Conservation (phyloP, 306 rosid genomes). For the Malus fusca region DNA sequence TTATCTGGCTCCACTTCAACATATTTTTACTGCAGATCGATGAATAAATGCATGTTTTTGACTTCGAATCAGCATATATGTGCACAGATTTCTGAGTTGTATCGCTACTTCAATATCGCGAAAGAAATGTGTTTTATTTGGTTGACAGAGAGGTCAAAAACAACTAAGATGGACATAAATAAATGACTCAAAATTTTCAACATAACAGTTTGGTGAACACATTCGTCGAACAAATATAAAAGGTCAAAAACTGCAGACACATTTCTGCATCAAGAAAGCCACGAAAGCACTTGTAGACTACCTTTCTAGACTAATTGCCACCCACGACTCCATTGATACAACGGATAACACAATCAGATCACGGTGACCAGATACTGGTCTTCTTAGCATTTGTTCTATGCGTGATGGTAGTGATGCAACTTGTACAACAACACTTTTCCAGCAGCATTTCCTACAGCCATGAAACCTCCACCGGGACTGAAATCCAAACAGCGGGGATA, state of each 20-base stretch:
- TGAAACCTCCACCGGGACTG: slow-evolving; percentile 87
- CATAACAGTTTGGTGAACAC: not conserved
- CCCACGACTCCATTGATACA: not conserved
- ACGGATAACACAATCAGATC: not conserved
- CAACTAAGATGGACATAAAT: not conserved
- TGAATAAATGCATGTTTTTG: not conserved
- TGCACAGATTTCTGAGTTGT: not conserved
- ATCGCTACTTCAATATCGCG: too few species aligned
- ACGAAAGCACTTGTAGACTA: not conserved
- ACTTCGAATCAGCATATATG: not conserved
- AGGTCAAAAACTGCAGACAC: not conserved
- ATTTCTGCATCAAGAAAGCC: not conserved
- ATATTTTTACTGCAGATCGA: not conserved
- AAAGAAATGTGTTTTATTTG: not conserved
- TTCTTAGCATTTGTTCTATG: slow-evolving; percentile 10
- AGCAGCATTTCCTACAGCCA: slow-evolving; percentile 73
- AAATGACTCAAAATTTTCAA: not conserved
- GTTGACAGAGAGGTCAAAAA: not conserved
- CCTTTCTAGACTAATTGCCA: not conserved
- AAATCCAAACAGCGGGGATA: slow-evolving; percentile 72
- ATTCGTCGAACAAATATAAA: not conserved
- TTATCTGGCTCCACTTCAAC: not conserved
- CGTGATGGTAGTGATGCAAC: slow-evolving; percentile 41
- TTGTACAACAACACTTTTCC: slow-evolving; percentile 67
- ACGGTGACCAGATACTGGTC: not conserved